Base-by-base conservation (phyloP, 495 filamentous ascomycete species). In the Podospora bellae-mahoneyi region DNA sequence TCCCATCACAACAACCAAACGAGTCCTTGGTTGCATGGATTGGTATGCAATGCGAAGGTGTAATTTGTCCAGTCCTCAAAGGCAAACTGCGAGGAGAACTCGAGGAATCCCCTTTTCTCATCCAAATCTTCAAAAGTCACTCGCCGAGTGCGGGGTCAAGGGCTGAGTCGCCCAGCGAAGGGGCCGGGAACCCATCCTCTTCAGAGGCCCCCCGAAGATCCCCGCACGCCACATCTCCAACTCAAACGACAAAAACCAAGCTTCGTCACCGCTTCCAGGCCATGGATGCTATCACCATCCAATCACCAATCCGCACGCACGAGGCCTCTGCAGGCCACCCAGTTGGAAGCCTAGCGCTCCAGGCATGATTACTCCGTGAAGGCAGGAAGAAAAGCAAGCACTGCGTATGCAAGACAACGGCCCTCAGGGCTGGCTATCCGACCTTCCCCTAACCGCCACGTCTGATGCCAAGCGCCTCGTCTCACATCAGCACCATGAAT, bases 61-160 rank as follows among this genome's bases (percentile, higher is more conserved):
- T 48, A 48, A 48, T 48, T 48, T 48, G 15, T 13, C 39, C 39
- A 48, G 66, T 63, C 59, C 66, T 62, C 60, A 67, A 13, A 68
- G 66, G 66, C 60, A 28, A 61, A 64, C 44, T 44, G 66, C 39
- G 7, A 20, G 60, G 66, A 62, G 59, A 56, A 60, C 30, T 60
- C 18, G 20, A 18, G 27, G 4, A 44, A 30, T 19, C 13, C 5
- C 4, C 26, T 59, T 65, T 59, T 18, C 55, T 13, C 10, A n/a
- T 26, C 18, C 10, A 19, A 44, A 57, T 60, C 55, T 16, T 48
- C 5, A 13, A 48, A 48, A 48, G 39, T 48, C 39, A 48, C 39
- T 10, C 13, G 39, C 6, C 10, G 34, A 39, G 34, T 39, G 34
- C 34, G 34, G 3, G 34, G 34, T 39, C 34, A 39, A 39, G 34